Evolutionary conservation across 75 land plant species (phyloP).

Genomic region (Ceratopteris richardii): DNA sequence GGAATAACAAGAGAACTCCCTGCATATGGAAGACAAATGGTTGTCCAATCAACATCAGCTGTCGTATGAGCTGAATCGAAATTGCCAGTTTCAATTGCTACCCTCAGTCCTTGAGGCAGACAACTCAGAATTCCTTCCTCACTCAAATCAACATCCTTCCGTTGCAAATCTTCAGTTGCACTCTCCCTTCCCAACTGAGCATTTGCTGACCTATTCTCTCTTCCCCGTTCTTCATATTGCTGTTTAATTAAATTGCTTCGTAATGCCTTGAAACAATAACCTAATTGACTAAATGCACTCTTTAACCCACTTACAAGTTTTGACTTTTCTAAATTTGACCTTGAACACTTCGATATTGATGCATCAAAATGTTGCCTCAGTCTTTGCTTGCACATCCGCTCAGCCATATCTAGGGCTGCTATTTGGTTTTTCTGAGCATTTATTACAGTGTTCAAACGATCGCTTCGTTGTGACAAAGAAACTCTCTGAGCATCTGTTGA

Average conservation of each 20-base stretch:
- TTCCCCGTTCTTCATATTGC: constrained; percentile 1
- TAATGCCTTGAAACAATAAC: constrained; percentile 5
- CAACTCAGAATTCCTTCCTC: neutral
- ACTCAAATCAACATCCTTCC: neutral
- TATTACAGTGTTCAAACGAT: constrained; percentile 11
- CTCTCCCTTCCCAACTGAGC: too few species aligned
- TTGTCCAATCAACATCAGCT: too few species aligned
- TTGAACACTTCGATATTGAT: constrained; percentile 13
- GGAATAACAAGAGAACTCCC: too few species aligned
- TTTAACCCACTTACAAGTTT: constrained; percentile 16
- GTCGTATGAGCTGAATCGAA: too few species aligned
- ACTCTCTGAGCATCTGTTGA: neutral
- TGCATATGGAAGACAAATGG: too few species aligned
- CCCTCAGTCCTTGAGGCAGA: neutral
- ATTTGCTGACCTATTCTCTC: neutral
- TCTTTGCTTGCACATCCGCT: constrained; percentile 16
- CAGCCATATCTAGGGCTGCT: constrained; percentile 7
- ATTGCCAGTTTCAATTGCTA: constrained; percentile 1
- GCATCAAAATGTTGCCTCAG: constrained; percentile 20
- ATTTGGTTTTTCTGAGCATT: constrained; percentile 31
- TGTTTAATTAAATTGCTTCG: constrained; percentile 11
- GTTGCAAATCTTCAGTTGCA: neutral
- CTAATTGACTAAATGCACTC: constrained; percentile 14
- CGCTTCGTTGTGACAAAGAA: neutral
- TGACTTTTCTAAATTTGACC: constrained; percentile 8